phyloP scores from a whole-genome alignment of 225 moss, liverwort and hornwort species.

The Polytrichum formosum region DNA sequence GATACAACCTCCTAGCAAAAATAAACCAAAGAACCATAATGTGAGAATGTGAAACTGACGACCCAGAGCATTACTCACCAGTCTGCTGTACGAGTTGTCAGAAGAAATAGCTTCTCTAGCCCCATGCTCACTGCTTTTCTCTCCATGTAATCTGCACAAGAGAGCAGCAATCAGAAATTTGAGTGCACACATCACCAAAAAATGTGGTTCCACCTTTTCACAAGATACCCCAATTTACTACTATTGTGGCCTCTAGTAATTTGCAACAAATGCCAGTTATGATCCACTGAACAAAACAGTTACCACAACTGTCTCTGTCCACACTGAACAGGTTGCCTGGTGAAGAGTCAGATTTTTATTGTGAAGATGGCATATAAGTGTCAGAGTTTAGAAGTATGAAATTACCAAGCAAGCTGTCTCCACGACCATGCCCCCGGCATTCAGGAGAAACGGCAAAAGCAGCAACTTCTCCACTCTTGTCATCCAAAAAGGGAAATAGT shows the following conservation, averaged over 20 bases:
- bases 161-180: not conserved
- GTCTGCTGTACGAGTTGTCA: constrained; percentile 89
- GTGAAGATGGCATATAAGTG: no score
- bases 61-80: constrained; percentile 41
- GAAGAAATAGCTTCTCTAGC: constrained; percentile 68
- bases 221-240: no score
- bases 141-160: constrained; percentile 65
- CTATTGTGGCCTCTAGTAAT: no score
- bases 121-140: constrained; percentile 62
- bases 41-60: no score
- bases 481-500: constrained; percentile 45
- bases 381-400: no score
- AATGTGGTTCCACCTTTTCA: no score
- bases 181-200: no score
- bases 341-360: no score
- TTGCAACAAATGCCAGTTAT: no score
- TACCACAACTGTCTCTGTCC: no score
- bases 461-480: constrained; percentile 86
- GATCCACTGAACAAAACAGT: no score
- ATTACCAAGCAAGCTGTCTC: constrained; percentile 81
- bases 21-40: not conserved
- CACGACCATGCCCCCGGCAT: constrained; percentile 89
- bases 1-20: not conserved
- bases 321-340: no score
- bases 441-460: constrained; percentile 93